phyloP scores from a whole-genome alignment of 192 early-diverging fungal species.

The Dissophora globulifera region DNA sequence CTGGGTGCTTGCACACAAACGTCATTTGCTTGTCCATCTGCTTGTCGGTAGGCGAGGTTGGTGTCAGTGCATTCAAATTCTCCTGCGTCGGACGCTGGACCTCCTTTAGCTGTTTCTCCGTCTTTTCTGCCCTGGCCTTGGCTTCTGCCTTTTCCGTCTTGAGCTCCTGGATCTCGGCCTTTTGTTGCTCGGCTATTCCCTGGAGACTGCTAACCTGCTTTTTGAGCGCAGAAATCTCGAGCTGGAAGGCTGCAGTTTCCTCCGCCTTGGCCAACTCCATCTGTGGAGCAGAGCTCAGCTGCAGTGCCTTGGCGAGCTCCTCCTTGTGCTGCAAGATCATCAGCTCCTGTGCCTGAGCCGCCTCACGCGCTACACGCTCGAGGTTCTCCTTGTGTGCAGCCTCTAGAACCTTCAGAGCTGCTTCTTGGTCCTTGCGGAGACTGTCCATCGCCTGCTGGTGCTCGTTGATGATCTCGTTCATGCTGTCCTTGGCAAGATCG shows the following conservation, averaged over 20 bases:
- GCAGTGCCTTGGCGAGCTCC: constrained; percentile 19
- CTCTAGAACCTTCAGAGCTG: constrained; percentile 8
- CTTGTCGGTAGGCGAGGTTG: constrained; percentile 3
- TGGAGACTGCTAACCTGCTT: constrained; percentile 6
- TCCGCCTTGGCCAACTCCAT: background rate
- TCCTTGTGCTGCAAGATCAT: constrained; percentile 24
- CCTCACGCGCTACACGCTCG: constrained; percentile 24
- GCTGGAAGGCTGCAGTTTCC: background rate
- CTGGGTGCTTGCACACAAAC: constrained; percentile 4
- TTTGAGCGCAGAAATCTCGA: background rate
- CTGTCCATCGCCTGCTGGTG: constrained; percentile 32
- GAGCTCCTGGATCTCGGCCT: constrained; percentile 8
- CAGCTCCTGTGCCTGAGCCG: constrained; percentile 29
- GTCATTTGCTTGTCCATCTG: no score
- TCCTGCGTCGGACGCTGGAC: background rate
- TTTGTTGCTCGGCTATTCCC: constrained; percentile 5
- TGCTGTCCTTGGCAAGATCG: constrained; percentile 43
- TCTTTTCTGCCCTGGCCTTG: background rate
- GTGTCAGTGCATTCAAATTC: constrained; percentile 10
- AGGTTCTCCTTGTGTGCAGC: constrained; percentile 19
- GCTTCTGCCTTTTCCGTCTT: constrained; percentile 7
- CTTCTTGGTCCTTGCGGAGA: constrained; percentile 39
- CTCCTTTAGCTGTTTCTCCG: constrained; percentile 11
- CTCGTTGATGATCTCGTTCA: constrained; percentile 47
- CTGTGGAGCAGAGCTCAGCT: background rate